Evolutionary conservation across 148 eudicot genomes (phyloP).

Genomic region (Fallopia convolvulus): DNA sequence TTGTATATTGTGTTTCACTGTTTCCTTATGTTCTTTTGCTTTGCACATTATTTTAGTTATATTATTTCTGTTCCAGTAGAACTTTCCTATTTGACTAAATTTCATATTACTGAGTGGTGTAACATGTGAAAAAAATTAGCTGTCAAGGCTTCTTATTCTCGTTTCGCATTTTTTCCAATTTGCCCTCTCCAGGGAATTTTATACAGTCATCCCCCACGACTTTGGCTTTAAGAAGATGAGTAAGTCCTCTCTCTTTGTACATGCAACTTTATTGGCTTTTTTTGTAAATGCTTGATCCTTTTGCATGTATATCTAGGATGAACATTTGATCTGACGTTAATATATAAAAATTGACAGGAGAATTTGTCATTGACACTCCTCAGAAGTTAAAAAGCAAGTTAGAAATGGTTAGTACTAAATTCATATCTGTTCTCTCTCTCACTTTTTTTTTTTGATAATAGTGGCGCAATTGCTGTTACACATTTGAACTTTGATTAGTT

Average conservation of each 20-base stretch:
- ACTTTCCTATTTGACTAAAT: neutral
- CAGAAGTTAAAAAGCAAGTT: conserved; percentile 78
- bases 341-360: conserved; percentile 50
- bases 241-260: conserved; percentile 33
- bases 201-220: conserved; percentile 90
- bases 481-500: neutral
- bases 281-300: neutral
- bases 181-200: conserved; percentile 72
- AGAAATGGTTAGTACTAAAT: conserved; percentile 61
- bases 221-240: conserved; percentile 95
- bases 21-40: neutral
- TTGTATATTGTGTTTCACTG: neutral
- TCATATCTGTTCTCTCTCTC: neutral
- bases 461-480: neutral
- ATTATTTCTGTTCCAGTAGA: neutral
- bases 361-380: conserved; percentile 92
- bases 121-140: neutral
- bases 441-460: neutral
- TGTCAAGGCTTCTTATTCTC: neutral
- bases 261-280: neutral
- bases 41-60: neutral
- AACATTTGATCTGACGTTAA: neutral
- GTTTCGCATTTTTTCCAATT: neutral
- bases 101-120: neutral
- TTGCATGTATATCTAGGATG: neutral